Evolutionary conservation across 2,329 filamentous ascomycete genomes (phyloP), one percentile per base, ranked within the genome.

Genomic region (Didymella keratinophila): DNA sequence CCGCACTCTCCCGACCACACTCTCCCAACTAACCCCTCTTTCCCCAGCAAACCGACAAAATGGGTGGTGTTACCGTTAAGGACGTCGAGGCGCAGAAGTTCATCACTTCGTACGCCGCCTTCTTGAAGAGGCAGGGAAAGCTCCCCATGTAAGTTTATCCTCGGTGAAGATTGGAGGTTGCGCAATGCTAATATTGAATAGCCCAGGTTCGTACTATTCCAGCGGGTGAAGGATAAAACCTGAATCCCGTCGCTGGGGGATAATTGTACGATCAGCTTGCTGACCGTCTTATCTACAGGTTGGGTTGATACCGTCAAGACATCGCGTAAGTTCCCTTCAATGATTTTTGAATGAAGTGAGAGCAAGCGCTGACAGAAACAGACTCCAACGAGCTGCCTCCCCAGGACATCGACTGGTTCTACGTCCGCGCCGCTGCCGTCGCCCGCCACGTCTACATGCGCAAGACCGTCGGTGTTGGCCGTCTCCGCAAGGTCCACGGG

Each of bases 281-380:
- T 81, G 76, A 81, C 78, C 66, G 65, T 58, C 66, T 75, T 76
- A 78, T 81, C 80, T 83, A 82, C 80, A 96, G 93, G 92, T 86
- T 98, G 94, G 94, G 94, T 97, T 82, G 95, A 99, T 81, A 97
- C 94, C 78, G 95, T 98, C 85, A 99, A 99, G 91, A 97, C 94
- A 74, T 94, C 92, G 61, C 74, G 74, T 76, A 71, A 52, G 73
- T 73, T 54, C 11, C 37, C 49, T 36, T 27, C 18, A 8, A 16
- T 2, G 48, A n/a, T n/a, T n/a, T n/a, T n/a, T n/a, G n/a, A n/a
- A 21, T 51, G 28, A 12, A 30, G 4, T 16, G 12, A 32, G 30
- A 5, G 28, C 28, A 30, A 30, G 28, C 28, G 28, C 30, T 32
- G 30, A 32, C 30, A 63, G 73, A 57, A 43, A 32, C 30, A 77